Percentiles rank a stretch among this genome's conserved stretches.
Conservation (phyloP, 345 rosid genomes). For the Populus simonii region DNA sequence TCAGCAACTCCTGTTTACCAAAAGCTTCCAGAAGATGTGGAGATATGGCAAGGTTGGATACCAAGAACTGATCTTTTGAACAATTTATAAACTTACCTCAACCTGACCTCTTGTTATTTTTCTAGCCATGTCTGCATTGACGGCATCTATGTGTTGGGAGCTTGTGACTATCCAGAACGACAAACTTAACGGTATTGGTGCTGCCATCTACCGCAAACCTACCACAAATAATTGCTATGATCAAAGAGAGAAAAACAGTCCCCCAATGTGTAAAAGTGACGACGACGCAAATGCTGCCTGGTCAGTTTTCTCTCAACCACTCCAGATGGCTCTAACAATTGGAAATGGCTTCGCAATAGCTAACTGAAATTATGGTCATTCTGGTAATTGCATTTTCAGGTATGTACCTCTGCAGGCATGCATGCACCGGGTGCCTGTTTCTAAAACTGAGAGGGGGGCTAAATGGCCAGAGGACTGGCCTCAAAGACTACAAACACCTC, state of each 20-base stretch:
- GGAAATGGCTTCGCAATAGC: not conserved
- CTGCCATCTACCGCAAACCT: slow-evolving; percentile 81
- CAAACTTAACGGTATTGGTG: slow-evolving; percentile 65
- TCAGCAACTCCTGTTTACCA: slow-evolving; percentile 96
- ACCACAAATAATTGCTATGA: slow-evolving; percentile 70
- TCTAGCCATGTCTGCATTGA: slow-evolving; percentile 73
- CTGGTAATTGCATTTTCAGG: slow-evolving; percentile 41
- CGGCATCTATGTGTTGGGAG: slow-evolving; percentile 80
- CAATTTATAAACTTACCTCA: not conserved
- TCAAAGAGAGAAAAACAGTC: slow-evolving; percentile 52
- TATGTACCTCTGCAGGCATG: slow-evolving; percentile 80
- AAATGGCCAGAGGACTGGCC: slow-evolving; percentile 88
- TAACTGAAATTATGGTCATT: not conserved
- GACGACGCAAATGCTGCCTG: slow-evolving; percentile 92
- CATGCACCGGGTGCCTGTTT: slow-evolving; percentile 62
- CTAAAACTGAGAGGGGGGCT: slow-evolving; percentile 51
- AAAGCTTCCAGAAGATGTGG: slow-evolving; percentile 54
- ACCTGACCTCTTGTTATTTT: slow-evolving; percentile 18
- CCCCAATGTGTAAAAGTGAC: slow-evolving; percentile 68
- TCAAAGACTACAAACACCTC: slow-evolving; percentile 53
- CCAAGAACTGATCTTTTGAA: not conserved
- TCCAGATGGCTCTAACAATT: not conserved
- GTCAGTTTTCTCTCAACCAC: slow-evolving; percentile 28
- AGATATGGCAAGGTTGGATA: slow-evolving; percentile 75
- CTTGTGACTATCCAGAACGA: slow-evolving; percentile 79